Conservation (phyloP, 306 rosid genomes). For the Vigna hirtella region DNA sequence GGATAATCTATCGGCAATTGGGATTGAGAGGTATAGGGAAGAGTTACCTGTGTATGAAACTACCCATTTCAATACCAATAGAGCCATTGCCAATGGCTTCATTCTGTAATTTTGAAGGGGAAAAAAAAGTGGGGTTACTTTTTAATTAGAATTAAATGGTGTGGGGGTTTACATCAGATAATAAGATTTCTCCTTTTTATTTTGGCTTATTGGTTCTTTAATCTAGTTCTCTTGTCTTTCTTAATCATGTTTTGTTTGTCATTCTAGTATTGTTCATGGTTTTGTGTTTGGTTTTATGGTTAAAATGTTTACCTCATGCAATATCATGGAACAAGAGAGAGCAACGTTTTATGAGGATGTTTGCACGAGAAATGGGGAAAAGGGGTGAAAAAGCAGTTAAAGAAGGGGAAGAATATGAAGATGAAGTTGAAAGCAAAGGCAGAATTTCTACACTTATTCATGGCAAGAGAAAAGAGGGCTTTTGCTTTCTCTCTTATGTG, state of each 20-base stretch:
- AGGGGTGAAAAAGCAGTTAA: conserved; percentile 39
- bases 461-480: conserved; percentile 50
- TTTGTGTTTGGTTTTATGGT: conserved; percentile 30
- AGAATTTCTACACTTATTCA: conserved; percentile 66
- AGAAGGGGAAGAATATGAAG: conserved; percentile 47
- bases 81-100: conserved; percentile 85
- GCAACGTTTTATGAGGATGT: conserved; percentile 40
- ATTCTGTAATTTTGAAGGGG: conserved; percentile 63
- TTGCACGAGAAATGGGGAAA: conserved; percentile 47
- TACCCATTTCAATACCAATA: conserved; percentile 77
- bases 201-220: conserved; percentile 29
- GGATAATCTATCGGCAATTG: conserved; percentile 83
- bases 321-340: conserved; percentile 34
- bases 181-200: conserved; percentile 52
- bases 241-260: not conserved
- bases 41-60: conserved; percentile 98
- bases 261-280: not conserved
- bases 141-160: conserved; percentile 50
- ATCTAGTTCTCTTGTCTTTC: conserved; percentile 39
- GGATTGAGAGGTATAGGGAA: conserved; percentile 85
- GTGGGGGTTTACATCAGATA: conserved; percentile 73
- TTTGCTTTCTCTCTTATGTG: conserved; percentile 53
- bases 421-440: conserved; percentile 69
- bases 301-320: conserved; percentile 34
- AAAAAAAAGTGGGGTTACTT: conserved; percentile 18